Percentiles rank a stretch among this genome's conserved stretches.
phyloP scores from a whole-genome alignment of 495 filamentous ascomycete genomes.

The Penicillium subrubescens region DNA sequence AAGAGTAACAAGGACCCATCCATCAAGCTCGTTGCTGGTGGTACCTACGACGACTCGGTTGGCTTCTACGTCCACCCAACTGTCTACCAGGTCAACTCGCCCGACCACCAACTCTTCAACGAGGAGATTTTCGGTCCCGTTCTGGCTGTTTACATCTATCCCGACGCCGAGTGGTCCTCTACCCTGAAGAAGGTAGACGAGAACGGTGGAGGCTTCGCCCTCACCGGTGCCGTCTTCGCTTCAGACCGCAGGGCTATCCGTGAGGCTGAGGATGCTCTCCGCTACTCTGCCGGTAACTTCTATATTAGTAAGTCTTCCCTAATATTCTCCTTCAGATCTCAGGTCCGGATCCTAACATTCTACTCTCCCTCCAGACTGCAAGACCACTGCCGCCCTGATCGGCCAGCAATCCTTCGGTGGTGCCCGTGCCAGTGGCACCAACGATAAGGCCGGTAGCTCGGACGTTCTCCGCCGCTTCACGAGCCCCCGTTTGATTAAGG shows the following conservation, averaged over 20 bases:
- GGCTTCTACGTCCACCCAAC: constrained; percentile 77
- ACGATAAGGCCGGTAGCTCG: constrained; percentile 78
- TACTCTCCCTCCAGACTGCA: constrained; percentile 56
- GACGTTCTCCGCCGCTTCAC: constrained; percentile 69
- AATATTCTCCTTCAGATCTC: background rate
- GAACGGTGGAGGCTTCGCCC: constrained; percentile 64
- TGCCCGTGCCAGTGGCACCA: constrained; percentile 73
- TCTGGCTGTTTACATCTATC: constrained; percentile 70
- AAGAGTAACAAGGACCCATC: constrained; percentile 64
- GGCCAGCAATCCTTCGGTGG: constrained; percentile 85
- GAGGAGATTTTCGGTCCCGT: constrained; percentile 81
- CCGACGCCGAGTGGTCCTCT: constrained; percentile 57
- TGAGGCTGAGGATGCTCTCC: constrained; percentile 70
- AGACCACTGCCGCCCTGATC: constrained; percentile 79
- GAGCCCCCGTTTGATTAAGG: constrained; percentile 74
- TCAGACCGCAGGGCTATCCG: constrained; percentile 65
- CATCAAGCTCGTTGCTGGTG: constrained; percentile 66
- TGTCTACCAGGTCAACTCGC: constrained; percentile 63
- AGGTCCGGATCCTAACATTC: background rate
- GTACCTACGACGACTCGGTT: constrained; percentile 65
- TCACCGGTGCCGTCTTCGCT: constrained; percentile 81
- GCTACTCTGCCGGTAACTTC: constrained; percentile 82
- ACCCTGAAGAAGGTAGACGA: constrained; percentile 60
- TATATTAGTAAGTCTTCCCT: constrained; percentile 62
- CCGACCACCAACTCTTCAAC: constrained; percentile 65